Base-by-base conservation (phyloP, 805 yeast species). In the Candida rishiriensis region DNA sequence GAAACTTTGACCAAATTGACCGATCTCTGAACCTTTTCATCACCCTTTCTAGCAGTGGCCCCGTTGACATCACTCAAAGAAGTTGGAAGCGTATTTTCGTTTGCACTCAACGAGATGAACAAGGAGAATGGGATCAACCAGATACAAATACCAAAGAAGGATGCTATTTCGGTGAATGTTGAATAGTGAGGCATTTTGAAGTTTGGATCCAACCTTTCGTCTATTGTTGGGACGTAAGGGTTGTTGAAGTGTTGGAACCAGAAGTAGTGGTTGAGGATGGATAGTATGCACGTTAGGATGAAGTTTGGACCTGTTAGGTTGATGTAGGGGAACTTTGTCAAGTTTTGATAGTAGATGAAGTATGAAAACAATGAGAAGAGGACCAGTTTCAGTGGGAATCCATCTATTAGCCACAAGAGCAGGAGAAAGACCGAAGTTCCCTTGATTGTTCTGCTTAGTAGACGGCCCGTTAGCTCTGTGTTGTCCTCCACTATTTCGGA, bases 71-170 rank as follows among this genome's bases (percentile, higher is more conserved):
- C 65, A 2, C 52, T 40, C 18, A 54, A 43, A 21, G 52, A 59
- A 4, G 58, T 71, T 9, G 99, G 99, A 36, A 93, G 72, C 15
- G 85, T 80, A 57, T 87, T 85, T 58, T 93, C 99, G 50, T 88
- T 86, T 1, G 97, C 97, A 60, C 95, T 86, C 47, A 93, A 71
- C 29, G 96, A 84, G 14, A 93, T 91, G 64, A 93, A 91, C 45
- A 93, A 71, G 3, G 96, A 83, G 63, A 93, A 88, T 30, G 99
- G 99, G 28, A 93, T 78, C 47, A 91, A 74, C 99, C 99, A 93
- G 15, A 93, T 82, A 55, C 93, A 83, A 35, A 93, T 66, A 1
- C 97, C 99, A 60, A 93, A 90, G 63, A 93, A 93, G 3, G 97
- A 85, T n/a, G 97, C 87, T 3, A 93, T 87, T 60, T 93, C 96